phyloP scores from a whole-genome alignment of 1,284 basidiomycete genomes.

The Irpex sp. region DNA sequence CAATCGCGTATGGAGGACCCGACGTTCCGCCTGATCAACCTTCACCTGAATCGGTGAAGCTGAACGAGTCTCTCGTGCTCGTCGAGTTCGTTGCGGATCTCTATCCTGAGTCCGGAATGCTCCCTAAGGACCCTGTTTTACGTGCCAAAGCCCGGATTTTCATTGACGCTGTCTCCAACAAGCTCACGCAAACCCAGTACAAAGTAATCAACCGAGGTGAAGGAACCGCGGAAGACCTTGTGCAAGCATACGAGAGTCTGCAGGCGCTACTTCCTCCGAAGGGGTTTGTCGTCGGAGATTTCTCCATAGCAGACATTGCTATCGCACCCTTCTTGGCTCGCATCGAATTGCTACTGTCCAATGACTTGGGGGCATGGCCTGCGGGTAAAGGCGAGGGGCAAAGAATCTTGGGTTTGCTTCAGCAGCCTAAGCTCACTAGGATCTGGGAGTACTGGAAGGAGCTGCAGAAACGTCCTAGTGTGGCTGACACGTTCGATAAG shows the following conservation, averaged over 20 bases:
- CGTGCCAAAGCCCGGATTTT: constrained; percentile 60
- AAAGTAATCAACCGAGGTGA: not conserved
- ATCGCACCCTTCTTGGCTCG: constrained; percentile 36
- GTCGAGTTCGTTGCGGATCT: constrained; percentile 62
- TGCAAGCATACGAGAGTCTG: constrained; percentile 28
- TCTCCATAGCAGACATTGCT: constrained; percentile 52
- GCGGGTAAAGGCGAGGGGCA: constrained; percentile 23
- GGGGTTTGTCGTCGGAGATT: constrained; percentile 32
- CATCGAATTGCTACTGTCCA: constrained; percentile 19
- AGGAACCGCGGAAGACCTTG: constrained; percentile 18
- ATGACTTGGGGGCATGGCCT: constrained; percentile 30
- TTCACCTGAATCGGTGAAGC: constrained; percentile 51
- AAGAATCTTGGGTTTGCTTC: constrained; percentile 23
- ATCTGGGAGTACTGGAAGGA: constrained; percentile 27
- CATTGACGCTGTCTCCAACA: constrained; percentile 39
- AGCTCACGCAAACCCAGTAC: not conserved
- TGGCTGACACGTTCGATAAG: constrained; percentile 28
- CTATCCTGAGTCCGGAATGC: constrained; percentile 41
- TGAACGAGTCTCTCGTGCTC: constrained; percentile 60
- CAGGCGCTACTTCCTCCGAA: constrained; percentile 29
- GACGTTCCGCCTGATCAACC: constrained; percentile 46
- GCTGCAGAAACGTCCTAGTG: constrained; percentile 25
- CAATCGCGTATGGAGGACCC: constrained; percentile 2
- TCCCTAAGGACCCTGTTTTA: constrained; percentile 50
- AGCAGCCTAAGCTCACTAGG: constrained; percentile 24